These are phyloP conservation scores for Syzygium syzygioides DNA, from an alignment of 441 rosid species.

Conservation along the genomic window DNA sequence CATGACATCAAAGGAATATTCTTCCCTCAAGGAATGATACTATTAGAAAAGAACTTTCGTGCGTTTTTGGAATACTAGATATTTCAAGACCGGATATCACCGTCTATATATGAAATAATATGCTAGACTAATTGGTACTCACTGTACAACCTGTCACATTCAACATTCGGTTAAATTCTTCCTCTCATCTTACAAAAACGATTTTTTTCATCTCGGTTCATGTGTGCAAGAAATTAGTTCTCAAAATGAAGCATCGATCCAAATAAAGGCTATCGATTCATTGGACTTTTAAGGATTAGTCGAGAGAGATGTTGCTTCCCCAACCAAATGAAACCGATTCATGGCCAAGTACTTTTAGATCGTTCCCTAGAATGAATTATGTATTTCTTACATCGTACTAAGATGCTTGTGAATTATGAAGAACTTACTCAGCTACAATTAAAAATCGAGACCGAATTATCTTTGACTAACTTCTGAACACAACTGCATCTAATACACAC, in stretches of 20 bases:
- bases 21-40: not conserved
- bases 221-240: too few relatives aligned
- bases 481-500: not conserved
- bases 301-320: not conserved
- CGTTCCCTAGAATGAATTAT: rapidly evolving
- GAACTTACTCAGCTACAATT: rapidly evolving
- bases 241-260: not conserved
- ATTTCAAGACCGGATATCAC: not conserved
- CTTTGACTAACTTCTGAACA: not conserved
- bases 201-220: too few relatives aligned
- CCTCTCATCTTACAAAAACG: not conserved
- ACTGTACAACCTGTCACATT: not conserved
- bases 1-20: not conserved
- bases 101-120: not conserved
- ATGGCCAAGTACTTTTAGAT: not conserved
- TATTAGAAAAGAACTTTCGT: not conserved
- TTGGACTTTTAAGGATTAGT: rapidly evolving
- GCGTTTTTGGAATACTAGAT: not conserved
- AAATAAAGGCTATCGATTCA: not conserved
- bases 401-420: not conserved
- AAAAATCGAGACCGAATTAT: rapidly evolving
- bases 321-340: too few relatives aligned
- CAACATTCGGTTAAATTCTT: not conserved
- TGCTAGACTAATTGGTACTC: not conserved
- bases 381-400: not conserved